Evolutionary conservation across 2,329 filamentous ascomycete species (phyloP).

Genomic region (Acephala macrosclerotiorum): DNA sequence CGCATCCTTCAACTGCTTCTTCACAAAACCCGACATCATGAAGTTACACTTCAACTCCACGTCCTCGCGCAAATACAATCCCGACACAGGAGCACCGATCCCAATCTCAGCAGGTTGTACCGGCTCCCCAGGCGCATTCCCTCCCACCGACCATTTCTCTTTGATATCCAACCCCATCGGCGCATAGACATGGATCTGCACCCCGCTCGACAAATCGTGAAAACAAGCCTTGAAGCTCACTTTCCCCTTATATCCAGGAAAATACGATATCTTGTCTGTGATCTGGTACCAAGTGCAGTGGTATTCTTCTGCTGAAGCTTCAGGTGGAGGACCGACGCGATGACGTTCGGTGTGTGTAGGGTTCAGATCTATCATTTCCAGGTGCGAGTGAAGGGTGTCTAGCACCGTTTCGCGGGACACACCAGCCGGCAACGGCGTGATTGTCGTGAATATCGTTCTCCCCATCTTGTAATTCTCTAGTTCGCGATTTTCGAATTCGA

Average conservation of each 20-base stretch:
- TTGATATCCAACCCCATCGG: slow-evolving; percentile 82
- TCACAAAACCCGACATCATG: slow-evolving; percentile 77
- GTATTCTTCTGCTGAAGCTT: slow-evolving; percentile 74
- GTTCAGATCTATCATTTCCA: slow-evolving; percentile 83
- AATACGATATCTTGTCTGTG: slow-evolving; percentile 77
- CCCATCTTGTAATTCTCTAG: too few species aligned
- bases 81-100: slow-evolving; percentile 67
- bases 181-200: slow-evolving; percentile 85
- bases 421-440: slow-evolving; percentile 75
- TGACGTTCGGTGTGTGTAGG: slow-evolving; percentile 78
- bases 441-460: slow-evolving; percentile 75
- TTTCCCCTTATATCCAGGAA: slow-evolving; percentile 70
- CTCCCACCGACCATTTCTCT: slow-evolving; percentile 78
- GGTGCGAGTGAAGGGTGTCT: slow-evolving; percentile 78
- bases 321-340: slow-evolving; percentile 69
- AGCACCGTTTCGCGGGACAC: slow-evolving; percentile 75
- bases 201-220: slow-evolving; percentile 72
- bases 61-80: slow-evolving; percentile 83
- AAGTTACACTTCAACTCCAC: slow-evolving; percentile 82
- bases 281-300: slow-evolving; percentile 79
- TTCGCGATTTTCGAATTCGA: slow-evolving; percentile 1
- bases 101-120: slow-evolving; percentile 70
- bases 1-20: slow-evolving; percentile 79
- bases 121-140: slow-evolving; percentile 73
- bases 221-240: slow-evolving; percentile 84